Evolutionary conservation across 1,139 yeast genomes (phyloP).

Genomic region (Groenewaldozyma sp.): DNA sequence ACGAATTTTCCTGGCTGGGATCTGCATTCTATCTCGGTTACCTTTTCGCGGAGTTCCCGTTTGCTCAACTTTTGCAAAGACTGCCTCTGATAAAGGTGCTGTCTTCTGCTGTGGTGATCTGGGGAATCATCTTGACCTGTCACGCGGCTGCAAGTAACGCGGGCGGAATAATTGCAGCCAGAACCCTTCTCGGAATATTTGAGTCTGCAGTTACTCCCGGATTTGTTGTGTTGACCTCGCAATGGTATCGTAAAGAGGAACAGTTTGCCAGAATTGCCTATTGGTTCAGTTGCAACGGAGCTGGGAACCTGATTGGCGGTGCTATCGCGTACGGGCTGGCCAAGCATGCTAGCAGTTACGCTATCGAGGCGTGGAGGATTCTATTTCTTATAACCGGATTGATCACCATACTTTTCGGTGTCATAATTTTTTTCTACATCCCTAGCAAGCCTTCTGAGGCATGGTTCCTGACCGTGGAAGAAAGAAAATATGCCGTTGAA

Average conservation of each 20-base stretch:
- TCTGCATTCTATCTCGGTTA: conserved; percentile 48
- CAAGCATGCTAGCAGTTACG: conserved; percentile 23
- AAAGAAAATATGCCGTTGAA: conserved; percentile 25
- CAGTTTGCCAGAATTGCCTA: conserved; percentile 13
- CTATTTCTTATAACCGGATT: conserved; percentile 38
- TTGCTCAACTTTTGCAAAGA: conserved; percentile 39
- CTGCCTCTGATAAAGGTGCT: conserved; percentile 36
- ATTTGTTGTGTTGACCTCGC: conserved; percentile 16
- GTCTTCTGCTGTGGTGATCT: conserved; percentile 33
- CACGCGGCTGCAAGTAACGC: conserved; percentile 40
- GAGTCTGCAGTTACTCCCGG: conserved; percentile 31
- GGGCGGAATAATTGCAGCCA: conserved; percentile 38
- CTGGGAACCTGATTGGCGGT: conserved; percentile 18
- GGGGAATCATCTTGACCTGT: conserved; percentile 40
- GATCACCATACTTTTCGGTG: conserved; percentile 11
- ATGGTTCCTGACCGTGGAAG: conserved; percentile 40
- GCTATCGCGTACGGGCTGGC: conserved; percentile 35
- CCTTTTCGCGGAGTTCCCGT: conserved; percentile 43
- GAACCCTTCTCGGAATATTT: conserved; percentile 43
- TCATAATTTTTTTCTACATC: conserved; percentile 9
- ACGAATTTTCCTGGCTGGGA: conserved; percentile 42
- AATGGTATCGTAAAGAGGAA: conserved; percentile 21
- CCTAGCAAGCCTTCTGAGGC: conserved; percentile 29
- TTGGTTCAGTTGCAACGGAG: conserved; percentile 20
- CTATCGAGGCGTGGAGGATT: conserved; percentile 37